Base-by-base conservation (phyloP, 116 monocot genomes). In the Trichopus zeylanicus region DNA sequence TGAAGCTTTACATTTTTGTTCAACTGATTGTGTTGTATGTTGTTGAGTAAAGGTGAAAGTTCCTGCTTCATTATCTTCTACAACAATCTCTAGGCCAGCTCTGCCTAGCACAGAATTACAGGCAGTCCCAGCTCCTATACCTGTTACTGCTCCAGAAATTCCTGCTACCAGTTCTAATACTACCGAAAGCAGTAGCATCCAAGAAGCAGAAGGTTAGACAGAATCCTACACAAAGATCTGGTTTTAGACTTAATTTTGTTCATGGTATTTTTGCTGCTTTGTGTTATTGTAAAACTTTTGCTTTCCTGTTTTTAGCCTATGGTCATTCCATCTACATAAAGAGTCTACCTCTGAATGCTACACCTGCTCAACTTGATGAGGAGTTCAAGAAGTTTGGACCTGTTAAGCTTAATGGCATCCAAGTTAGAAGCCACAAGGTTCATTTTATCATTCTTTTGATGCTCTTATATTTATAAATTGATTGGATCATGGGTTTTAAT, bases 351-450 rank as follows among this genome's bases (percentile, higher is more conserved):
- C 25, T 90, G 55, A 83, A 75, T 82, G 90, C 81, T 21, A 84
- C 82, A 6, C 23, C 70, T 61, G 65, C 56, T 29, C 87, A 84
- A 63, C 87, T 97, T 31, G 84, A 90, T 53, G 90, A 97, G 60
- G 81, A 84, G 51, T 97, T 97, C 46, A 87, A 79, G 75, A 90
- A 71, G 63, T 97, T 87, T 72, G 95, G 90, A 35, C 74, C 81
- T 31, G 87, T 90, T 28, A 97, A 87, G 59, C 58, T 61, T 56
- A 66, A 54, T 66, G 95, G 95, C 28, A 77, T 97, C 39, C 91
- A 97, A 90, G 87, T 97, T 67, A 81, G 87, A 79, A 97, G 95
- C 83, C 64, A 90, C 33, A 97, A 91, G 91, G 95, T 97, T 56
- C 26, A 48, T 53, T 34, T 64, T 13, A 57, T 3, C 67, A 15